phyloP scores from a whole-genome alignment of 164 flowering plant species.

The Chimonanthus salicifolius region DNA sequence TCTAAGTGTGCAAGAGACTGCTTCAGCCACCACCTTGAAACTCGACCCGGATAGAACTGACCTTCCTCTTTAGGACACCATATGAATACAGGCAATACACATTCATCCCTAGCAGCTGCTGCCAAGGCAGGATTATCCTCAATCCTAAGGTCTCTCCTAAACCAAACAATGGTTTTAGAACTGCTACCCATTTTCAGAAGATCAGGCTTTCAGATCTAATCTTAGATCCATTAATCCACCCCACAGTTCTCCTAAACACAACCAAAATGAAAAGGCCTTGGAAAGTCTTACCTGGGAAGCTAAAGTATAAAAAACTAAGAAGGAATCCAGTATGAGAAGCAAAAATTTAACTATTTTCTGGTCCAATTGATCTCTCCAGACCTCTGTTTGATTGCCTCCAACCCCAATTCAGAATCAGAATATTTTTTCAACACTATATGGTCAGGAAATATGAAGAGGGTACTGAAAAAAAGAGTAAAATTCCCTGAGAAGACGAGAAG shows the following conservation, averaged over 20 bases:
- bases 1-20: slow-evolving; percentile 71
- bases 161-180: slow-evolving; percentile 76
- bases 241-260: not conserved
- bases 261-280: not conserved
- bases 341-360: not conserved
- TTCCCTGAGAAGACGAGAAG: not conserved
- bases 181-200: slow-evolving; percentile 31
- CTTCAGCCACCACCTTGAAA: slow-evolving; percentile 96
- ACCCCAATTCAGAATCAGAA: not conserved
- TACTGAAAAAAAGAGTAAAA: too few relatives aligned
- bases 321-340: not conserved
- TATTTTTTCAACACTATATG: not conserved
- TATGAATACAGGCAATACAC: slow-evolving; percentile 69
- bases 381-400: too few relatives aligned
- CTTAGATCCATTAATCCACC: not conserved
- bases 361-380: too few relatives aligned
- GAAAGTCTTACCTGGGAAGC: not conserved
- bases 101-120: slow-evolving; percentile 74
- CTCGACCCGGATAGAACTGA: slow-evolving; percentile 83
- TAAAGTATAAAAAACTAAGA: not conserved
- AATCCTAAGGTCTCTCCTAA: slow-evolving; percentile 91
- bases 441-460: not conserved
- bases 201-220: not conserved
- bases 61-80: slow-evolving; percentile 96
- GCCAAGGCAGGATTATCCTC: slow-evolving; percentile 93